Evolutionary conservation across 2,329 filamentous ascomycete genomes (phyloP).

Genomic region (Lachnellula willkommii): DNA sequence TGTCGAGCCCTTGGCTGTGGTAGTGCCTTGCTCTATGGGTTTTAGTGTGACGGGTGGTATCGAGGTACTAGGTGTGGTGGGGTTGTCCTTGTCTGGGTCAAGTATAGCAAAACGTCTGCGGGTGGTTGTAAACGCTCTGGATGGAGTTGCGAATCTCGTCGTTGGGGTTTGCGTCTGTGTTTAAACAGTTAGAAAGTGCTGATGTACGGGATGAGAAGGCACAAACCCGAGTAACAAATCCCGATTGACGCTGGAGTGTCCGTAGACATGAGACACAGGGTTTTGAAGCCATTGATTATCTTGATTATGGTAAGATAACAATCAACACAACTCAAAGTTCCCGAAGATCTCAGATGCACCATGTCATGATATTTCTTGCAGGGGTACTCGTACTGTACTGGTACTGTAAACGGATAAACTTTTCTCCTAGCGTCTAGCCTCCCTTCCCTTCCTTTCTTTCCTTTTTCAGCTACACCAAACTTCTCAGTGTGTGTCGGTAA

Average conservation of each 20-base stretch:
- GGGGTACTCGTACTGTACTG: too few species aligned
- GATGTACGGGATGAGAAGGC: neutral
- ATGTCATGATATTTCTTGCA: too few species aligned
- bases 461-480: too few species aligned
- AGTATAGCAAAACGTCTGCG: constrained; percentile 24
- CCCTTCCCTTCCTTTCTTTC: too few species aligned
- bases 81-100: constrained; percentile 15
- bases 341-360: too few species aligned
- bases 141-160: constrained; percentile 5
- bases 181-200: constrained; percentile 6
- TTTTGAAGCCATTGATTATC: constrained; percentile 22
- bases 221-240: constrained; percentile 16
- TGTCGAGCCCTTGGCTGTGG: neutral
- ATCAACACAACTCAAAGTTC: too few species aligned
- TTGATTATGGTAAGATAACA: too few species aligned
- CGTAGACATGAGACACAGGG: constrained; percentile 28
- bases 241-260: constrained; percentile 20
- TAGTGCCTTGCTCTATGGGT: constrained; percentile 5
- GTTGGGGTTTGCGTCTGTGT: constrained; percentile 7
- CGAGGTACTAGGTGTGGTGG: constrained; percentile 13
- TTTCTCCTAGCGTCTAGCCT: too few species aligned
- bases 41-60: constrained; percentile 17
- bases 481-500: too few species aligned
- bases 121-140: constrained; percentile 23
- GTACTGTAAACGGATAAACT: too few species aligned